phyloP scores from a whole-genome alignment of 495 filamentous ascomycete genomes.

The Lindgomyces ingoldianus region DNA sequence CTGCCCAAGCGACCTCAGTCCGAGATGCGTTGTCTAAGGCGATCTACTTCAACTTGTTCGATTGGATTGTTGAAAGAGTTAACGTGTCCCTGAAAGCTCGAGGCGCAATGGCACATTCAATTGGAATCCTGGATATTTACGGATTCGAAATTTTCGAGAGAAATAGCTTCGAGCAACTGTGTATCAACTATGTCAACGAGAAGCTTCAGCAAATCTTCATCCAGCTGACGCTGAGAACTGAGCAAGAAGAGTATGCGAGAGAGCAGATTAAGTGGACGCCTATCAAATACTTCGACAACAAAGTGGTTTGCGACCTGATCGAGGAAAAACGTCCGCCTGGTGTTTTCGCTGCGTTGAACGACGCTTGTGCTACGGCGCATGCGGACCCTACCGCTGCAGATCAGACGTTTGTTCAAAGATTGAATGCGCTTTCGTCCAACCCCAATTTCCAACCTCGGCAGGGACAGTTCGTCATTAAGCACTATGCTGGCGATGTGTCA shows the following conservation, averaged over 20 bases:
- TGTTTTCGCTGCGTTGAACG: constrained; percentile 94
- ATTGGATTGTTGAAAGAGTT: constrained; percentile 95
- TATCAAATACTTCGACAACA: constrained; percentile 99
- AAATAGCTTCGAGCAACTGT: constrained; percentile 99
- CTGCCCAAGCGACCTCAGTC: constrained; percentile 85
- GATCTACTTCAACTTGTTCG: constrained; percentile 96
- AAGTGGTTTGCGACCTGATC: constrained; percentile 96
- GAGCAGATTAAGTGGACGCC: constrained; percentile 99
- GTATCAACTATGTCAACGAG: constrained; percentile 99
- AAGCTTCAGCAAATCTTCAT: constrained; percentile 99
- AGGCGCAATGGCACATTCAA: constrained; percentile 72
- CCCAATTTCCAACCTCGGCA: constrained; percentile 89
- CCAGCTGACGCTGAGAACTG: constrained; percentile 91
- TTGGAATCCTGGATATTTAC: constrained; percentile 99
- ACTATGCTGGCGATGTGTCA: constrained; percentile 97
- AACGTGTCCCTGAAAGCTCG: constrained; percentile 85
- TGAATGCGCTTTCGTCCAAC: constrained; percentile 85
- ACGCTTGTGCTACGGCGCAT: constrained; percentile 95
- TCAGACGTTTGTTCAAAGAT: constrained; percentile 87
- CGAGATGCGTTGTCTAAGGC: constrained; percentile 91
- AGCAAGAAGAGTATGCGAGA: constrained; percentile 96
- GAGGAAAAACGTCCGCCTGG: constrained; percentile 90
- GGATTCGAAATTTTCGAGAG: constrained; percentile 99
- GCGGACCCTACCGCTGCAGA: constrained; percentile 93
- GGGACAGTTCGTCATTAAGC: constrained; percentile 97